Base-by-base conservation (phyloP, 352 stramenopile genomes). In the Blastocystis sp. region DNA sequence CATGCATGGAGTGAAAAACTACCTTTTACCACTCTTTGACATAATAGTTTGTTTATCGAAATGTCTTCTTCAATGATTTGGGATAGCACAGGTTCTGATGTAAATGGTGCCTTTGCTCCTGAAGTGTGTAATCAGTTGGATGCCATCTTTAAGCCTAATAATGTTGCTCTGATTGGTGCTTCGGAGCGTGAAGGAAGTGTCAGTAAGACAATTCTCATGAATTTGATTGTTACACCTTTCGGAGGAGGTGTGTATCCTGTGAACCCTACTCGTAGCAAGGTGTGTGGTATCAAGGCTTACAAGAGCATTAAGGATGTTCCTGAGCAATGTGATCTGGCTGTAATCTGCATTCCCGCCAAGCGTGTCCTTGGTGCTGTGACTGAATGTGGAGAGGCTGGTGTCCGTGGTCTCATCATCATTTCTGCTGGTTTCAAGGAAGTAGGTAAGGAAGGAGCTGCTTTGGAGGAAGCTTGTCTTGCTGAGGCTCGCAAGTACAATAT, bases 21-120 rank as follows among this genome's bases (percentile, higher is more conserved):
- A 99, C 90, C 81, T 99, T 96, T 9, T 96, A 96, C 88, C 99
- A 97, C 88, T 93, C 97, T 92, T 99, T 98, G 90, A 96, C 96
- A 90, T 99, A 99, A 46, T 9, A 9, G 39, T 46, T 46, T 46
- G 39, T 46, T 46, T 46, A 46, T 46, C 39, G 9, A 9, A 46
- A 69, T 69, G 59, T 69, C 59, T 69, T 69, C 59, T 69, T 24
- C 32, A 35, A 46, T 78, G 7, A 78, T 35, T 16, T 78, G 66
- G 66, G 66, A 78, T 59, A 39, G 39, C n/a, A 78, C 66, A 58
- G 66, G 66, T 35, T 78, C 66, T 29, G 66, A 78, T 32, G 12
- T 56, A 24, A 54, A 78, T 24, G 35, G 66, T 54, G 42, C 21
- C 57, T 78, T 78, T 37, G 37, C 39, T 58, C 66, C 66, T 59